phyloP scores from a whole-genome alignment of 2,329 filamentous ascomycete species.

The Mollisia scopiformis region DNA sequence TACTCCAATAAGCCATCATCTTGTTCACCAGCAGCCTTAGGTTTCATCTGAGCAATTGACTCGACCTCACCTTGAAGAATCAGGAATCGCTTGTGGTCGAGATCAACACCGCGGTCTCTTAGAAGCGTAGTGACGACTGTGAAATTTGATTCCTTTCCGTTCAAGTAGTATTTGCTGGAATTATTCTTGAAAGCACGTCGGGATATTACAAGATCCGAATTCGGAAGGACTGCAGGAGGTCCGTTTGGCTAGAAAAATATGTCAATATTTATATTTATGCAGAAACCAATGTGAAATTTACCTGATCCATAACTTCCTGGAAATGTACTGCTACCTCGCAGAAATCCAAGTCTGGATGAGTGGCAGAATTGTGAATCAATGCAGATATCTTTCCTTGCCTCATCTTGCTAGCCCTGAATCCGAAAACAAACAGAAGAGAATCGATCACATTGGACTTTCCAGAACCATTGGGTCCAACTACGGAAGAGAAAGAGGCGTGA shows the following conservation, averaged over 20 bases:
- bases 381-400: constrained; percentile 97
- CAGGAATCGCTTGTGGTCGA: constrained; percentile 97
- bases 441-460: constrained; percentile 99
- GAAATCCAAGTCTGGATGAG: constrained; percentile 80
- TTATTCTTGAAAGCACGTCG: constrained; percentile 97
- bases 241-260: constrained; percentile 63
- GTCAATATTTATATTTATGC: constrained; percentile 12
- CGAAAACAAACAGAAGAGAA: constrained; percentile 97
- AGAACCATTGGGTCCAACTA: constrained; percentile 96
- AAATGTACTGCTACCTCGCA: constrained; percentile 98
- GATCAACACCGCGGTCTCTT: constrained; percentile 85
- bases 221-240: constrained; percentile 74
- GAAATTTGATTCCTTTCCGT: constrained; percentile 86
- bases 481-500: constrained; percentile 95
- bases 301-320: constrained; percentile 87
- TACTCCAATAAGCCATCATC: constrained; percentile 97
- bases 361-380: constrained; percentile 94
- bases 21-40: constrained; percentile 92
- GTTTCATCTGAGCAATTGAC: constrained; percentile 98
- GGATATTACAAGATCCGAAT: constrained; percentile 86
- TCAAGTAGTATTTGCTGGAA: constrained; percentile 97
- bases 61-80: constrained; percentile 98
- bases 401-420: constrained; percentile 99
- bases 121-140: constrained; percentile 88
- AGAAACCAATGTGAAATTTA: constrained; percentile 38